Evolutionary conservation across 2,329 filamentous ascomycete species (phyloP), one percentile per base, ranked within the genome.

Genomic region (Orbilia blumenaviensis): DNA sequence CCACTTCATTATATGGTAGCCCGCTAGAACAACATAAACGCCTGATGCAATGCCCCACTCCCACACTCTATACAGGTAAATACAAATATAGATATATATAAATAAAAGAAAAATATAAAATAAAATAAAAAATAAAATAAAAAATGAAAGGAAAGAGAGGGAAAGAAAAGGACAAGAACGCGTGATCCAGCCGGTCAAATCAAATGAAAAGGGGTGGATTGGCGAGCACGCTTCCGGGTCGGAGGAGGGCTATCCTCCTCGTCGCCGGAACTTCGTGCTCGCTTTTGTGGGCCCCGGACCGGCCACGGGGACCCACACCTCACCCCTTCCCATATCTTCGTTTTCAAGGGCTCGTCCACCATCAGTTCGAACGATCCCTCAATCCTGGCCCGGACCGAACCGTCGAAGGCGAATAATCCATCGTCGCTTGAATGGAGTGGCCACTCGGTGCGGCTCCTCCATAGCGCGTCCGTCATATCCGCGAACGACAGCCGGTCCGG

Each of bases 11-110:
- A 9, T 23, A 46, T 32, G 14, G 36, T 56, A 36, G 12, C 27
- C 14, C 16, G 34, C 50, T 21, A 36, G 6, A 46, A 18, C 18
- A 21, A 44, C 21, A 46, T 21, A 21, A 63, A 63, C 58, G 44
- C 41, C 41, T 29, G 14, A 63, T 46, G 44, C 41, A 61, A 61
- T 46, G 56, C 41, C 8, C 21, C n/a, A 25, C 27, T 27, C 21
- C 29, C 27, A 25, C 10, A 48, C 41, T 63, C 41, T 44, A 63
- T 34, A 48, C 23, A 62, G 23, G 3, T 38, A 34, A 64, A 73
- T 72, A 60, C n/a, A n/a, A n/a, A n/a, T 56, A n/a, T 25, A 60
- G 66, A 29, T 46, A 46, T 23, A 25, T n/a, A 38, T n/a, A 58
- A 38, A 46, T 14, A 34, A 36, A 36, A 27, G n/a, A 42, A 34